Conservation (phyloP, 306 rosid genomes). For the Spatholobus suberectus region DNA sequence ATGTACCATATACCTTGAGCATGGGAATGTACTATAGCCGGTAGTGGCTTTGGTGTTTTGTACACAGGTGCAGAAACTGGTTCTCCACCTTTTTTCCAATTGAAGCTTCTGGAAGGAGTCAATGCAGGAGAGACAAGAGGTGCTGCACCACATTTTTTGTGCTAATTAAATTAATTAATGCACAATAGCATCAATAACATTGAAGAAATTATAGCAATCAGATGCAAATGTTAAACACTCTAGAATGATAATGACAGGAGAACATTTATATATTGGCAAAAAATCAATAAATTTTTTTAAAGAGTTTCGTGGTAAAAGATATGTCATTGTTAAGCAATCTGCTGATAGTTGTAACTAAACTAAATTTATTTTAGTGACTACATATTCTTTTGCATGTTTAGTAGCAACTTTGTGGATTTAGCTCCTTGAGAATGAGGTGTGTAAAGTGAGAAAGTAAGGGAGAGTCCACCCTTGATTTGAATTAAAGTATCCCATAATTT, state of each 20-base stretch:
- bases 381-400: not conserved
- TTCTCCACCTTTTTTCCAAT: slow-evolving; percentile 43
- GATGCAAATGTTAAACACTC: slow-evolving; percentile 6
- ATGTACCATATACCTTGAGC: slow-evolving; percentile 54
- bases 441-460: not conserved
- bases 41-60: slow-evolving; percentile 54
- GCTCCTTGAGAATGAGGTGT: not conserved
- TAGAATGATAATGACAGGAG: not conserved
- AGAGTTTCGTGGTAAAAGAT: not conserved
- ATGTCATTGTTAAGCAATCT: slow-evolving; percentile 1
- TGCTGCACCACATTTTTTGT: slow-evolving; percentile 55
- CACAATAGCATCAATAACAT: not conserved
- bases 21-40: slow-evolving; percentile 50
- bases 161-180: slow-evolving; percentile 16
- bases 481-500: not conserved
- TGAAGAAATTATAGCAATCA: slow-evolving; percentile 3
- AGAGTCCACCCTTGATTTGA: not conserved
- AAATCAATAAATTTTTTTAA: not conserved
- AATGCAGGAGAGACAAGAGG: slow-evolving; percentile 66
- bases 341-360: slow-evolving; percentile 2
- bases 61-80: slow-evolving; percentile 58
- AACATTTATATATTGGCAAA: not conserved
- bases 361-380: slow-evolving; percentile 17
- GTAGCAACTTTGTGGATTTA: not conserved
- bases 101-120: slow-evolving; percentile 57